Evolutionary conservation across 2,329 filamentous ascomycete species (phyloP).

Genomic region (Whalleya microplaca): DNA sequence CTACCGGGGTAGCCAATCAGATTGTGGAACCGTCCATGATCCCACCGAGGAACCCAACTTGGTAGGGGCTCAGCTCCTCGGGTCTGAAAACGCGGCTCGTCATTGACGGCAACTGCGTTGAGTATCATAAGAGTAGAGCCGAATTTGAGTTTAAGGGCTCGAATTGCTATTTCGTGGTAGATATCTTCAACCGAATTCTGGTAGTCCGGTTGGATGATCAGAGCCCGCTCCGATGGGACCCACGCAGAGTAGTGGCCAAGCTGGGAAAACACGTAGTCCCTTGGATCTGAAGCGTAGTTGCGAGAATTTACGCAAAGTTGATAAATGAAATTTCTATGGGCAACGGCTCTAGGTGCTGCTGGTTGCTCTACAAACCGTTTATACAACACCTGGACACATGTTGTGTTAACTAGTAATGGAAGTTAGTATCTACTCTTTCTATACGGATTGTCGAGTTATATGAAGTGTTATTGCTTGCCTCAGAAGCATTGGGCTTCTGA

Average conservation of each 20-base stretch:
- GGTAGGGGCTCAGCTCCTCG: background rate
- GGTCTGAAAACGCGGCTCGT: background rate
- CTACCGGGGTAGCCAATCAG: background rate
- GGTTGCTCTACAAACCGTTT: background rate
- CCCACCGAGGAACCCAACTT: background rate
- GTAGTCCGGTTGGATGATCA: constrained; percentile 3
- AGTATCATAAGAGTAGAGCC: background rate
- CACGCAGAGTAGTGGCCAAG: background rate
- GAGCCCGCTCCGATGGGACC: background rate
- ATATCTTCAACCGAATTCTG: background rate
- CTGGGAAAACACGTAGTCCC: constrained; percentile 1
- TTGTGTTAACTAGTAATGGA: no score
- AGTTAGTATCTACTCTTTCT: no score
- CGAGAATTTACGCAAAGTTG: background rate
- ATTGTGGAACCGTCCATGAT: background rate
- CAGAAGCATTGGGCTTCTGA: no score
- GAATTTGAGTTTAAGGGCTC: background rate
- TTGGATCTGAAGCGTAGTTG: background rate
- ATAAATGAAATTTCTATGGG: background rate
- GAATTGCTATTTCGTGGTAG: constrained; percentile 3
- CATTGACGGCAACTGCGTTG: background rate
- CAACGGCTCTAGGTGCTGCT: background rate
- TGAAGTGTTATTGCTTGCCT: no score
- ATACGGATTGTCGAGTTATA: no score
- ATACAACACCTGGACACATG: background rate